Conservation (phyloP, 148 eudicot genomes). For the Camellia japonica region DNA sequence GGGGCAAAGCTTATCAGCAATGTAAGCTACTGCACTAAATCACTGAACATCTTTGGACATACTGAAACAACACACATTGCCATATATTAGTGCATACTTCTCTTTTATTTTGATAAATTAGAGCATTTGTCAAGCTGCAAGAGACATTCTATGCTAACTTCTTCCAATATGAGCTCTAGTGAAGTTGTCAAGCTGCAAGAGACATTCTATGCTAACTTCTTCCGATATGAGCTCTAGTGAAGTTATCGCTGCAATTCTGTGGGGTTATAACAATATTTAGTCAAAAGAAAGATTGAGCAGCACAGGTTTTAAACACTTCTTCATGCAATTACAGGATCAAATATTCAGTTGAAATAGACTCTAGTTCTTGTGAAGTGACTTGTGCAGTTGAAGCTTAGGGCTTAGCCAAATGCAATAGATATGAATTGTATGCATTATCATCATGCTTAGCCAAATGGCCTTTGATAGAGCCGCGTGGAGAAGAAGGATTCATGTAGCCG, state of each 20-base stretch:
- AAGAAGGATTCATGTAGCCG: no score
- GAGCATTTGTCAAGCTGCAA: not conserved
- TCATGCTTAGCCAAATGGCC: not conserved
- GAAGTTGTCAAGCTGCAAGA: not conserved
- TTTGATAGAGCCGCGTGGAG: no score
- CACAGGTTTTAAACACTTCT: not conserved
- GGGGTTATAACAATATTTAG: not conserved
- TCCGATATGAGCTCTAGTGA: no score
- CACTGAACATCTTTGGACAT: not conserved
- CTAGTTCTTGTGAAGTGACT: not conserved
- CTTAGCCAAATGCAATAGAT: not conserved
- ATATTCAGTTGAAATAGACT: not conserved
- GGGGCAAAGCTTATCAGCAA: slow-evolving; percentile 88
- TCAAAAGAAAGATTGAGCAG: not conserved
- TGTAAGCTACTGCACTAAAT: slow-evolving; percentile 42
- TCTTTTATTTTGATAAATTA: not conserved
- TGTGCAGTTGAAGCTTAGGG: not conserved
- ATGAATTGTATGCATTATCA: not conserved
- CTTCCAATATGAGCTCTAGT: not conserved
- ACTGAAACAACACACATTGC: not conserved
- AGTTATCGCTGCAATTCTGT: not conserved
- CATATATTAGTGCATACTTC: not conserved
- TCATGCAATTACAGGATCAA: not conserved
- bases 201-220: no score
- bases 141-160: not conserved